Base-by-base conservation (phyloP, 2,329 filamentous ascomycete species). In the Tolypocladium tundrense region DNA sequence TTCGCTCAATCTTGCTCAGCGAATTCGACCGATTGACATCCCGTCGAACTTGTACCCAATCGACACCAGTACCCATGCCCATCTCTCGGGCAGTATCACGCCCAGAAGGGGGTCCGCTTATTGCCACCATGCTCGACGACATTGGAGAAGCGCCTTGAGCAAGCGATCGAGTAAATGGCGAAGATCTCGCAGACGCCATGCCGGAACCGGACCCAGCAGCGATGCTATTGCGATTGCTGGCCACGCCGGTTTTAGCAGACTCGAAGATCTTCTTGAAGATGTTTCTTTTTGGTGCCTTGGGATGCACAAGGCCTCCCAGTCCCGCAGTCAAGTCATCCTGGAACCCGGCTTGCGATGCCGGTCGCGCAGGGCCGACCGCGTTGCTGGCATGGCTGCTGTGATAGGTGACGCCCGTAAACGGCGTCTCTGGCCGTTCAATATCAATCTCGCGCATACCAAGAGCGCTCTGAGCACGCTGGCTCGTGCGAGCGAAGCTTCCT, bases 221-320 rank as follows among this genome's bases (percentile, higher is more conserved):
- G 63, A 97, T 90, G 62, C 88, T 96, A 63, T 88, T 94, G 61
- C 93, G 84, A 56, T 90, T 91, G 68, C 86, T 96, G 2, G 93
- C 93, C 40, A 95, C 92, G 39, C 91, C 91, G 0, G 93, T 97
- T 75, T 96, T 97, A 19, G 92, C 93, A 2, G 90, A 91, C 63
- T 96, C 92, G 37, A 97, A 84, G 65, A 97, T 93, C 68, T 96
- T 95, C 72, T 93, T 94, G 79, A 97, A 94, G 67, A 97, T 96
- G 54, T 91, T 93, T 61, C 87, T 87, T 71, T 91, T 94, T 62
- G 90, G 91, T 1, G 85, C 79, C 72, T 92, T 88, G 0, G 91
- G 91, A 60, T 80, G 77, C 8, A 86, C 79, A 10, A 97, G 80
- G 0, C 93, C 92, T 45, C 93, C 93, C 7, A 97, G 79, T 0